Evolutionary conservation across 495 filamentous ascomycete species (phyloP).

Genomic region (Tetracladium marchalianum): DNA sequence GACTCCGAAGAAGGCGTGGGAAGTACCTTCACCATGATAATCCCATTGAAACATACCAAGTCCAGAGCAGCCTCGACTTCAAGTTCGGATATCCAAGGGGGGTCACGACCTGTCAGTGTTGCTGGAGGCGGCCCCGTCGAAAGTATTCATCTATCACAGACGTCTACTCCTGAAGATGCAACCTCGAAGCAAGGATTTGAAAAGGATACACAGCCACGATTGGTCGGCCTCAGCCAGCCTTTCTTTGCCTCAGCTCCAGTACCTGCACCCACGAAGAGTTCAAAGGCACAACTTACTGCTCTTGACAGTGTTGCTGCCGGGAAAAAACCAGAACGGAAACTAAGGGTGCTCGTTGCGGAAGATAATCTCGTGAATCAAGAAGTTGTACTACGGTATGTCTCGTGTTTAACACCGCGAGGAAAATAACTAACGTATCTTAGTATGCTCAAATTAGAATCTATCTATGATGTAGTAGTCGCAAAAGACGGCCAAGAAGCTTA

Average conservation of each 20-base stretch:
- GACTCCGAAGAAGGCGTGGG: conserved; percentile 65
- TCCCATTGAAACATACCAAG: conserved; percentile 70
- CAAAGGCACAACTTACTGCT: conserved; percentile 35
- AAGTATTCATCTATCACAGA: neutral
- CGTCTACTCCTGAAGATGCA: neutral
- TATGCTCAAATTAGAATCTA: conserved; percentile 44
- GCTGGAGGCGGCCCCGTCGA: neutral
- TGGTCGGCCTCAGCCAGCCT: conserved; percentile 73
- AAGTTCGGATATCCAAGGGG: conserved; percentile 12
- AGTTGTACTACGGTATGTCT: conserved; percentile 57
- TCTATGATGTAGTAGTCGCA: conserved; percentile 56
- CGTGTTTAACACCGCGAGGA: neutral
- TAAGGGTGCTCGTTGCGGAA: conserved; percentile 84
- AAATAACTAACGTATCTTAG: conserved; percentile 25
- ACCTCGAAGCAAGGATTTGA: conserved; percentile 6
- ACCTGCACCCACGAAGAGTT: conserved; percentile 11
- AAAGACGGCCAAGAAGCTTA: conserved; percentile 87
- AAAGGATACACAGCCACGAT: conserved; percentile 30
- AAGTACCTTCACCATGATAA: conserved; percentile 71
- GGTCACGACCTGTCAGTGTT: conserved; percentile 9
- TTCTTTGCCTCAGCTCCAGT: conserved; percentile 51
- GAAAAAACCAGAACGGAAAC: conserved; percentile 43
- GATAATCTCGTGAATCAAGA: conserved; percentile 95
- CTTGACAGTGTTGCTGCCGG: conserved; percentile 37
- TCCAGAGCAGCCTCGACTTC: conserved; percentile 44